Evolutionary conservation across 2,329 filamentous ascomycete species (phyloP).

Genomic region (Macrophomina pseudophaseolina): DNA sequence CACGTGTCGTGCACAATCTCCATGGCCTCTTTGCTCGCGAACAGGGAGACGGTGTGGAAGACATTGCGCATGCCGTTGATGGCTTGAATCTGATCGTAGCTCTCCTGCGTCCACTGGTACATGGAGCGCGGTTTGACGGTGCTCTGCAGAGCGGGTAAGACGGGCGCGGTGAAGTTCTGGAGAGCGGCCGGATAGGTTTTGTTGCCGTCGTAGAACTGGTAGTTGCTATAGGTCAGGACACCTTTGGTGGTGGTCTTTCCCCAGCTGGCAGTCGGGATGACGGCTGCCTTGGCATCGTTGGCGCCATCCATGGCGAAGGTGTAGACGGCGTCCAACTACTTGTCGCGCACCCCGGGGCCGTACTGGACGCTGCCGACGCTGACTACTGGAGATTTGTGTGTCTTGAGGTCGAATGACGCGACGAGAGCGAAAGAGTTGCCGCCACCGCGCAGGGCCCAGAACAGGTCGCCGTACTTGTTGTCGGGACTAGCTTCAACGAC

Average conservation of each 20-base stretch:
- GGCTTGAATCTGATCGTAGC: slow-evolving; percentile 29
- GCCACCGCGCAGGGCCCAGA: slow-evolving; percentile 48
- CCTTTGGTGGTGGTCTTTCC: not conserved
- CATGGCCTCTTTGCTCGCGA: slow-evolving; percentile 26
- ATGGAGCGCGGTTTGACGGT: slow-evolving; percentile 31
- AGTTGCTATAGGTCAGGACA: slow-evolving; percentile 31
- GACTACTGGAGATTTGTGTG: slow-evolving; percentile 7
- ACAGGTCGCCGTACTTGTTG: slow-evolving; percentile 47
- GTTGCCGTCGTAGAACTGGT: slow-evolving; percentile 33
- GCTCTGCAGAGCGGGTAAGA: slow-evolving; percentile 30
- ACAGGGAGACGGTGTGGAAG: slow-evolving; percentile 30
- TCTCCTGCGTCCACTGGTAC: slow-evolving; percentile 26
- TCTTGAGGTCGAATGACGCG: slow-evolving; percentile 34
- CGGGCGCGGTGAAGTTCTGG: slow-evolving; percentile 34
- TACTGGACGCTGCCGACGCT: slow-evolving; percentile 31
- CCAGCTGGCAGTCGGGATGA: slow-evolving; percentile 29
- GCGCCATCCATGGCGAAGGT: slow-evolving; percentile 32
- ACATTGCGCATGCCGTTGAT: slow-evolving; percentile 29
- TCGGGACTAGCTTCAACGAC: slow-evolving; percentile 44
- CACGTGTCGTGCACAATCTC: slow-evolving; percentile 23
- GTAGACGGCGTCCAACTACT: slow-evolving; percentile 34
- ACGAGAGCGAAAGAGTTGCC: slow-evolving; percentile 53
- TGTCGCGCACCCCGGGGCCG: slow-evolving; percentile 18
- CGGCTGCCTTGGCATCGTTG: slow-evolving; percentile 32
- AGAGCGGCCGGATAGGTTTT: slow-evolving; percentile 29